phyloP scores from a whole-genome alignment of 768 basidiomycete genomes.

The Boletellus emodensis region DNA sequence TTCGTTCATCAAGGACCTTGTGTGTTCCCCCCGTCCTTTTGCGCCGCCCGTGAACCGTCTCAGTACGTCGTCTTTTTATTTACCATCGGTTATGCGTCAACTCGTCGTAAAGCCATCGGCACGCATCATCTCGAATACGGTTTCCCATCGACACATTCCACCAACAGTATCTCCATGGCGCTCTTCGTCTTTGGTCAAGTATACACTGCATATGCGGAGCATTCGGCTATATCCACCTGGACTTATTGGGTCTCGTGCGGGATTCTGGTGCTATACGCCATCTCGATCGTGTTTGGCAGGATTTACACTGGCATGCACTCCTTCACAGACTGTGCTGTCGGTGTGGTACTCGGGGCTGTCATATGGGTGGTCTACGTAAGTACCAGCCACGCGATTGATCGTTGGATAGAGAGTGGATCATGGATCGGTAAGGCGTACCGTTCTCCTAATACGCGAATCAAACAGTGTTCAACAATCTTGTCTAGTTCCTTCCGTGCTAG shows the following conservation, averaged over 20 bases:
- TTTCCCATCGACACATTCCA: slow-evolving; percentile 93
- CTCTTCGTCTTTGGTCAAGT: slow-evolving; percentile 67
- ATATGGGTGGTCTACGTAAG: slow-evolving; percentile 53
- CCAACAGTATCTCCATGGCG: slow-evolving; percentile 86
- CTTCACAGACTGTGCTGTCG: slow-evolving; percentile 67
- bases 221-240: slow-evolving; percentile 41
- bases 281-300: slow-evolving; percentile 74
- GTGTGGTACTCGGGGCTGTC: slow-evolving; percentile 57
- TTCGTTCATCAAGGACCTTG: slow-evolving; percentile 83
- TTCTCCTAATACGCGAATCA: slow-evolving; percentile 18
- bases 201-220: slow-evolving; percentile 43
- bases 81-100: background rate
- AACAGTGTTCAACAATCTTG: background rate
- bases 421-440: slow-evolving; percentile 31
- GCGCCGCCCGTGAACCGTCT: slow-evolving; percentile 88
- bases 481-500: slow-evolving; percentile 54
- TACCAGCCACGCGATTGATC: slow-evolving; percentile 38
- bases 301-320: slow-evolving; percentile 89
- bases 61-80: slow-evolving; percentile 46
- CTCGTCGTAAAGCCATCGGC: slow-evolving; percentile 53
- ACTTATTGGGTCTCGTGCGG: slow-evolving; percentile 41
- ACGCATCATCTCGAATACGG: slow-evolving; percentile 88
- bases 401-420: slow-evolving; percentile 36
- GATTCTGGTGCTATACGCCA: slow-evolving; percentile 53
- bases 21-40: slow-evolving; percentile 88